Evolutionary conservation across 2,329 filamentous ascomycete species (phyloP), one percentile per base, ranked within the genome.

Genomic region (Rhynchosporium agropyri): DNA sequence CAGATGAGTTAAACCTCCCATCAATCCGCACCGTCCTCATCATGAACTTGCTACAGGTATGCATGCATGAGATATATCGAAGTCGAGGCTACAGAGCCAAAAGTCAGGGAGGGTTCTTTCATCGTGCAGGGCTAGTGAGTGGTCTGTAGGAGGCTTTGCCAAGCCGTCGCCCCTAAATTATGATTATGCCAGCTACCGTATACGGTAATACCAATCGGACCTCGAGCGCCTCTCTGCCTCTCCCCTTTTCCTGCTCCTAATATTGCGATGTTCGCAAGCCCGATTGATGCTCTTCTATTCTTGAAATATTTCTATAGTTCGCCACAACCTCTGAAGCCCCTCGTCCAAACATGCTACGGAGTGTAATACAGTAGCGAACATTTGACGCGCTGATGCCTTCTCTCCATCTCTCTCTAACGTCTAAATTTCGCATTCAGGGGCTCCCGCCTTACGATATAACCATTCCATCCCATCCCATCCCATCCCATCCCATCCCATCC

Each of bases 131-230:
- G n/a, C 15, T 42, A 12, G n/a, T 42, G 8, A 28, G 33, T 36
- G 13, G 51, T 55, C 12, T 36, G 53, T 29, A 36, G 43, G 56
- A 59, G 62, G 62, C 62, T 49, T 56, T 45, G 57, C 26, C 51
- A 40, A 40, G 20, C 51, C 29, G 36, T 42, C 31, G 33, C 61
- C 45, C 61, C 43, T 29, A 59, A 63, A 60, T 53, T 43, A 63
- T 63, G 62, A 20, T 20, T 20, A 20, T 20, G 20, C 20, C 20
- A 20, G 1, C 20, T 20, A 20, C 20, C n/a, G n/a, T n/a, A n/a
- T 1, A 20, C 20, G 1, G 20, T 51, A 45, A 57, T 63, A 58
- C 57, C 62, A 63, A 63, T 63, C 57, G 55, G 60, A 48, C 48
- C 20, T 1, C 20, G 48, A n/a, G 8, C 13, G 7, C 42, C 13